Percentiles rank a stretch among this genome's conserved stretches.
Evolutionary conservation across 768 basidiomycete species (phyloP).

Genomic region (Sistotremastrum suecicum): DNA sequence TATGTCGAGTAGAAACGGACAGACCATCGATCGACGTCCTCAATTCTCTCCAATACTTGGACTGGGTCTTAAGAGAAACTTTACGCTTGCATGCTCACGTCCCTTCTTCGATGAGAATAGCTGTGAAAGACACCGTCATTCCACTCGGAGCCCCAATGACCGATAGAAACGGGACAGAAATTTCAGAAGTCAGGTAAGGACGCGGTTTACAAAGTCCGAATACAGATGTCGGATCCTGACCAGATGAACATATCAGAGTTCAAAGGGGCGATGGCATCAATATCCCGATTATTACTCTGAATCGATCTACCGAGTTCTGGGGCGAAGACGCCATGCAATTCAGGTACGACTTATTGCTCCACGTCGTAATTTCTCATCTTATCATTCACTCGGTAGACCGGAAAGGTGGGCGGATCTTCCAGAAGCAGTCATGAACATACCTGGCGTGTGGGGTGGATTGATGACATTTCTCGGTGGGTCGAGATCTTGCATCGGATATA

Average conservation of each 20-base stretch:
- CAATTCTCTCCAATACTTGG: conserved; percentile 37
- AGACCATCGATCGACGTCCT: conserved; percentile 15
- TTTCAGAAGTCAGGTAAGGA: conserved; percentile 9
- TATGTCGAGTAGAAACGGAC: conserved; percentile 15
- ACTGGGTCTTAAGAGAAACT: conserved; percentile 45
- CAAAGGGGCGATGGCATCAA: conserved; percentile 40
- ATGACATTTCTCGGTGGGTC: conserved; percentile 45
- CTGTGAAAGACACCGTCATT: conserved; percentile 28
- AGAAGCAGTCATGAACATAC: conserved; percentile 22
- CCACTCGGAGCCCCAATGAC: conserved; percentile 27
- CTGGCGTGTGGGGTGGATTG: conserved; percentile 38
- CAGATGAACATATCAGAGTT: conserved; percentile 18
- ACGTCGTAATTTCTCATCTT: not conserved
- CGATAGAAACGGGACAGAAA: conserved; percentile 10
- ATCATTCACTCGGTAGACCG: conserved; percentile 22
- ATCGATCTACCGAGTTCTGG: conserved; percentile 41
- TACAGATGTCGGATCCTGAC: not conserved
- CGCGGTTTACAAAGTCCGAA: conserved; percentile 16
- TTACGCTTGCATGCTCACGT: conserved; percentile 43
- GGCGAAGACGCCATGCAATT: conserved; percentile 53
- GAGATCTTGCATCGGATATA: conserved; percentile 47
- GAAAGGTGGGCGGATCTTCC: conserved; percentile 37
- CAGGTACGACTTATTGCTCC: conserved; percentile 19
- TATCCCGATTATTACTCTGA: conserved; percentile 46
- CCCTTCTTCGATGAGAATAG: conserved; percentile 43